phyloP scores from a whole-genome alignment of 768 basidiomycete genomes.

The Cystobasidium ongulense region DNA sequence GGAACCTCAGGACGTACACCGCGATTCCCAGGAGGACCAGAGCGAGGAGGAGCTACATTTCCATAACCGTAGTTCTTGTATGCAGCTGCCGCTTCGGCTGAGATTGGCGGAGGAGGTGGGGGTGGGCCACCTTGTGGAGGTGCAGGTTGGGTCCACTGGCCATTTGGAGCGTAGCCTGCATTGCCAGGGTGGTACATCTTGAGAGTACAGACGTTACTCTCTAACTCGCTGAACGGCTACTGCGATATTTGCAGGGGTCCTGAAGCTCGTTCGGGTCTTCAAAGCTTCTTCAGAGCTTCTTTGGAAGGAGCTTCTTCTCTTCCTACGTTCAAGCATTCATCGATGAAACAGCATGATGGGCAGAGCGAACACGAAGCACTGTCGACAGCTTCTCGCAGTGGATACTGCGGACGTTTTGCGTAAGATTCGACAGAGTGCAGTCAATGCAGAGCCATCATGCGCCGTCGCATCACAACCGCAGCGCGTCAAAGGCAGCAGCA shows the following conservation, averaged over 20 bases:
- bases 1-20: background rate
- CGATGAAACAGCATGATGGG: background rate
- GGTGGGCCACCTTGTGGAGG: background rate
- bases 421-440: background rate
- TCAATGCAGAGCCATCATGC: background rate
- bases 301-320: background rate
- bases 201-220: background rate
- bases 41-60: background rate
- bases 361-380: background rate
- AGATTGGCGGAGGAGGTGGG: background rate
- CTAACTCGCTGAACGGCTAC: background rate
- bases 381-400: background rate
- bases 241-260: background rate
- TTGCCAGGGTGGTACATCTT: conserved; percentile 4
- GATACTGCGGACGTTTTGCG: background rate
- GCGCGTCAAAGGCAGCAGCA: too few relatives aligned
- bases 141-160: background rate
- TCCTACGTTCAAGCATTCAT: background rate
- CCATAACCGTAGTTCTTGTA: conserved; percentile 18
- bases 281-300: background rate
- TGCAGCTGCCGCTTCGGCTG: background rate
- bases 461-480: too few relatives aligned
- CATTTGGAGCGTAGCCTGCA: background rate
- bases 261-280: background rate
- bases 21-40: background rate